These are phyloP conservation scores for Globisporangium canariense DNA, from an alignment of 352 stramenopile species.

Conservation along the genomic window DNA sequence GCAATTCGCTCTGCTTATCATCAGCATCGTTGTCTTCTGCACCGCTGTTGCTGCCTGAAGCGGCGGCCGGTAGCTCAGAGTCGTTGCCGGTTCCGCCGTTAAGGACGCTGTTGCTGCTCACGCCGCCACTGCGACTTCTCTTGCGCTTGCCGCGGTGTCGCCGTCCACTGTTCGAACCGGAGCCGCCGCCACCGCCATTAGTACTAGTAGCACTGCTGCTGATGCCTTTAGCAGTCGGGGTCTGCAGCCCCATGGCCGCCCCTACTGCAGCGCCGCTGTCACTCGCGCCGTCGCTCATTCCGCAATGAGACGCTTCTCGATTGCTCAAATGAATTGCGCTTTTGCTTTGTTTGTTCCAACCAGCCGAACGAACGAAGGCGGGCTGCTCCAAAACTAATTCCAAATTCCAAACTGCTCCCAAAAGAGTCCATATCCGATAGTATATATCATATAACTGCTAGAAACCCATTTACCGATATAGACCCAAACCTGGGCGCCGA, in stretches of 20 bases:
- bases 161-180: slow-evolving; percentile 9
- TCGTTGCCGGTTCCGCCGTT: neutral
- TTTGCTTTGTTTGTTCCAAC: neutral
- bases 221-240: neutral
- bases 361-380: neutral
- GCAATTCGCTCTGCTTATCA: neutral
- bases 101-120: neutral
- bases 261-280: neutral
- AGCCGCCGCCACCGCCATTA: neutral
- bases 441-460: too few relatives aligned
- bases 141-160: slow-evolving; percentile 35
- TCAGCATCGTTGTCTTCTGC: slow-evolving; percentile 1
- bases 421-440: too few relatives aligned
- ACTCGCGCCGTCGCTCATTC: slow-evolving; percentile 8
- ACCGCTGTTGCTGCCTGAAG: neutral
- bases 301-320: neutral
- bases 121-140: slow-evolving; percentile 17
- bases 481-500: too few relatives aligned
- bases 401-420: too few relatives aligned
- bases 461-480: too few relatives aligned
- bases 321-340: neutral
- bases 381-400: too few relatives aligned
- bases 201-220: neutral
- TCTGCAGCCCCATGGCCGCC: neutral
- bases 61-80: neutral